Base-by-base conservation (phyloP, 2,329 filamentous ascomycete species). In the Fusarium euwallaceae region DNA sequence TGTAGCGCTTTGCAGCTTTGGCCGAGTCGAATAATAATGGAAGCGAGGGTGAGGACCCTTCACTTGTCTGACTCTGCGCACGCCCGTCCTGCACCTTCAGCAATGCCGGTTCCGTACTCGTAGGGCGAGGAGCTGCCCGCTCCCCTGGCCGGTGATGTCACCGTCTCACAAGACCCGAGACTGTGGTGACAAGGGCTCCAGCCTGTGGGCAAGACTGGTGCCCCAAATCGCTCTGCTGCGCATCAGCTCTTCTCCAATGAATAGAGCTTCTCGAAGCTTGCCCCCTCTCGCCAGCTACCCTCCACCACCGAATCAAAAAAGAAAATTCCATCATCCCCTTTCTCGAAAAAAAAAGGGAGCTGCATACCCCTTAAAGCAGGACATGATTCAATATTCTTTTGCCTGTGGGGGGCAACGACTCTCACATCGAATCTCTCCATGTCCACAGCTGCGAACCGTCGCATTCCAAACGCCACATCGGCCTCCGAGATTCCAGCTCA, bases 101-200 rank as follows among this genome's bases (percentile, higher is more conserved):
- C 37, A 64, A 59, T 64, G 51, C 62, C 51, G 53, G 62, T 29
- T 53, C 37, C 16, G 45, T 63, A 64, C 51, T 64, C 58, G 63
- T 71, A 76, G 64, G 72, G 75, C 63, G 67, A 72, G 55, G 67
- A 64, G 61, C 43, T 56, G 37, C 55, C 68, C 58, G 51, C 55
- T 68, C 68, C 76, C 74, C 69, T 72, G 71, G 66, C 48, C 62
- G 64, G 73, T 78, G 76, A 78, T 78, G 76, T 78, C 76, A 78
- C 73, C 60, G 71, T 73, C 76, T 74, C 63, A 70, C 61, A 71
- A 71, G 69, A 74, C 74, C 72, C 72, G 62, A 70, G 71, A 66
- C 58, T 48, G 34, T 72, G 76, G 76, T 78, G 76, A 71, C 74
- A 75, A 62, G 61, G 61, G 64, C 64, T 61, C 67, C 61, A 41